phyloP scores from a whole-genome alignment of 148 eudicot genomes.

The Dysphania ambrosioides region DNA sequence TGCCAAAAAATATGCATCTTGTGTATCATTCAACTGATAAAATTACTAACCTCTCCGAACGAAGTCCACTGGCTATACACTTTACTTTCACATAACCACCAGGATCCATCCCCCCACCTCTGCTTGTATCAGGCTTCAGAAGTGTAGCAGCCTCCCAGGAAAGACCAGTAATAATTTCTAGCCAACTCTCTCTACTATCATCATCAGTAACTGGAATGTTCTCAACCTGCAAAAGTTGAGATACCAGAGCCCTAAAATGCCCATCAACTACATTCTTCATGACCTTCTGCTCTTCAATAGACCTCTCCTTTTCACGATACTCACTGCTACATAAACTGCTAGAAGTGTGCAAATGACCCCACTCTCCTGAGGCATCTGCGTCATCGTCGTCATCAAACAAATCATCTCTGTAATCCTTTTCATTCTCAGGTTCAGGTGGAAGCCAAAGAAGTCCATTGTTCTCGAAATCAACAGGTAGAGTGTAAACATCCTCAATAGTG shows the following conservation, averaged over 20 bases:
- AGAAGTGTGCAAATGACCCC: conserved; percentile 58
- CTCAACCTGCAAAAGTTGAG: conserved; percentile 93
- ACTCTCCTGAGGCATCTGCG: conserved; percentile 65
- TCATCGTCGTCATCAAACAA: conserved; percentile 63
- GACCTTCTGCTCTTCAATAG: conserved; percentile 74
- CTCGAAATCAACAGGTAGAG: conserved; percentile 89
- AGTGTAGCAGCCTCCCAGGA: conserved; percentile 97
- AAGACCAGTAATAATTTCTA: conserved; percentile 82
- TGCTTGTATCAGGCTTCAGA: conserved; percentile 89
- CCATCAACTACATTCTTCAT: conserved; percentile 87
- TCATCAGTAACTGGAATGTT: conserved; percentile 69
- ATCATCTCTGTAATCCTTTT: conserved; percentile 73
- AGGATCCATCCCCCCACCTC: conserved; percentile 98
- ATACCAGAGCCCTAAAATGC: conserved; percentile 89
- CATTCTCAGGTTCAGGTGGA: conserved; percentile 97
- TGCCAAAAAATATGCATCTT: not conserved
- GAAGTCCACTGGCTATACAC: conserved; percentile 80
- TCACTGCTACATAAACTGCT: conserved; percentile 75
- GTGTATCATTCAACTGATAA: not conserved
- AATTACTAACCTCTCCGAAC: conserved; percentile 64
- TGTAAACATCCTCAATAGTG: conserved; percentile 52
- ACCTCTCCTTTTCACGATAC: conserved; percentile 47
- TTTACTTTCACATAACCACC: conserved; percentile 97
- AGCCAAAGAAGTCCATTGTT: conserved; percentile 94
- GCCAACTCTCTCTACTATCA: conserved; percentile 70